Conservation (phyloP, 257 asterid species). For the Nicotiana attenuata region DNA sequence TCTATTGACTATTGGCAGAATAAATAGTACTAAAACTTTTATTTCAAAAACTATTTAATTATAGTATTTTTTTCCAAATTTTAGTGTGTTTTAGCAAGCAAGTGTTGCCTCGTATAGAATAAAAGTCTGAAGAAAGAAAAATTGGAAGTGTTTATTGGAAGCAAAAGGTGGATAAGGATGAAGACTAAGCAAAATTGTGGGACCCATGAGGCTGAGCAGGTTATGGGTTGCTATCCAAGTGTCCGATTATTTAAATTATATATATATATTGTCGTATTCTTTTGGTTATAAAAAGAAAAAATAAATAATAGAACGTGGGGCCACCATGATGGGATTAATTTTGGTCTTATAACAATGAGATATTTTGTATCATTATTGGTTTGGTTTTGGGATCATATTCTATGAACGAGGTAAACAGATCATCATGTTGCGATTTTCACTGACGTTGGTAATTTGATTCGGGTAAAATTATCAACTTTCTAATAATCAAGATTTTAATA, state of each 20-base stretch:
- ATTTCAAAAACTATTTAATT: too few species aligned
- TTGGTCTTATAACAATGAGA: background rate
- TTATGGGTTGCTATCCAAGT: constrained; percentile 17
- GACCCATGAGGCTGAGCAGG: constrained; percentile 13
- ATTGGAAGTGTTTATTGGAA: background rate
- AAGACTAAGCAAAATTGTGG: constrained; percentile 24
- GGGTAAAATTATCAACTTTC: background rate
- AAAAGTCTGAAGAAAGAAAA: constrained; percentile 21
- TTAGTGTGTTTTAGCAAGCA: background rate
- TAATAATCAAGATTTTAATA: too few species aligned
- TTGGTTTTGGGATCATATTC: background rate
- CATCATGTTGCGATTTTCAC: background rate
- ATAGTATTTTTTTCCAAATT: background rate
- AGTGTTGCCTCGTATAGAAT: background rate
- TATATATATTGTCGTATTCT: constrained; percentile 19
- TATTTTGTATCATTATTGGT: background rate
- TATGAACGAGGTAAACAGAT: too few species aligned
- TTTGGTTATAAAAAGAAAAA: background rate
- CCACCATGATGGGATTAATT: background rate
- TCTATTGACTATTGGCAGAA: background rate
- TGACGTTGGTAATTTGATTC: background rate
- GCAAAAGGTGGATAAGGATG: constrained; percentile 53
- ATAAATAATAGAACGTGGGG: too few species aligned
- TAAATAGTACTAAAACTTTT: too few species aligned
- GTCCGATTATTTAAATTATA: constrained; percentile 4